phyloP scores from a whole-genome alignment of 2,329 filamentous ascomycete species.

The Fonsecaea nubica region DNA sequence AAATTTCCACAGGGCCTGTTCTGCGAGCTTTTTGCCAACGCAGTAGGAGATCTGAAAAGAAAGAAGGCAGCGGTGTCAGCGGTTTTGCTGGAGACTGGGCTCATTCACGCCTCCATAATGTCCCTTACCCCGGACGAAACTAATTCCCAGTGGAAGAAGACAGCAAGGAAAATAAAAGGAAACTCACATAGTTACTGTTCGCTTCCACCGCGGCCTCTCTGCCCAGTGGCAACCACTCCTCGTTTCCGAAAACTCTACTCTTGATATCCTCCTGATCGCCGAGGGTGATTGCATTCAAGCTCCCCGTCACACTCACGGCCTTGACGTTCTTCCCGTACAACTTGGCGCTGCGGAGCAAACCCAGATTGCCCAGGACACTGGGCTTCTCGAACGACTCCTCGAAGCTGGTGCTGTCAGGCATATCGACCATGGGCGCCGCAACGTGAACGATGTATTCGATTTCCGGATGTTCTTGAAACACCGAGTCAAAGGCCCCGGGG shows the following conservation, averaged over 20 bases:
- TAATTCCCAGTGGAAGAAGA: neutral
- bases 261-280: constrained; percentile 34
- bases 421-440: constrained; percentile 74
- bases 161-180: neutral
- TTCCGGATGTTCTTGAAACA: constrained; percentile 64
- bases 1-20: constrained; percentile 70
- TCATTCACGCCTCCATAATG: neutral
- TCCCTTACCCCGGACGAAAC: too few relatives aligned
- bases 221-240: constrained; percentile 24
- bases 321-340: constrained; percentile 30
- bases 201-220: constrained; percentile 32
- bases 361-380: constrained; percentile 29
- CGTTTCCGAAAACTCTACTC: constrained; percentile 23
- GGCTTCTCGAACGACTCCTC: constrained; percentile 33
- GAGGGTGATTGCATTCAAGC: constrained; percentile 31
- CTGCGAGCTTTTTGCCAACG: constrained; percentile 68
- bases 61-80: neutral
- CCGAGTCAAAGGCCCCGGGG: constrained; percentile 71
- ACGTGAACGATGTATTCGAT: constrained; percentile 78
- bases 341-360: constrained; percentile 24
- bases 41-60: constrained; percentile 46
- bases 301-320: constrained; percentile 32
- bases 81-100: constrained; percentile 27
- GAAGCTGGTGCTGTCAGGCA: constrained; percentile 46
- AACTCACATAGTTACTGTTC: constrained; percentile 29